Evolutionary conservation across 202 grass and related monocot genomes (phyloP), one percentile per base, ranked within the genome.

Genomic region (Digitaria exilis): DNA sequence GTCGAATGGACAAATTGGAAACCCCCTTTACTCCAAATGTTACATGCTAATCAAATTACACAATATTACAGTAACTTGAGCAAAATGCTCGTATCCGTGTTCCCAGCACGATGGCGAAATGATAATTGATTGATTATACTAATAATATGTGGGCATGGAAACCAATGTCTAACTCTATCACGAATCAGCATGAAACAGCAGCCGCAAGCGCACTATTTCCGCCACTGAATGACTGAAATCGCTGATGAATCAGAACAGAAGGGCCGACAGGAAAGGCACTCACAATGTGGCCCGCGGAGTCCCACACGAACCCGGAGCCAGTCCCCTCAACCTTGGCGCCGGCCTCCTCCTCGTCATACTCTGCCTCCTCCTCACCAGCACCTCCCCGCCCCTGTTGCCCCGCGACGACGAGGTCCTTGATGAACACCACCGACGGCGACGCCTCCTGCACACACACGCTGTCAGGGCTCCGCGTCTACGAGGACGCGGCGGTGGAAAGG

Each of bases 371-470:
- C 48, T 6, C 60, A 14, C 24, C 13, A 2, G 4, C 16, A 9
- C 28, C 46, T 29, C 49, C 45, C 22, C 62, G 64, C 2, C 50
- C 44, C 39, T 85, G 77, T 29, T 7, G 0, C 26, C 41, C 55
- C 41, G 75, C 7, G 11, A 70, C 8, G 73, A 87, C 50, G n/a
- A 93, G 81, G 79, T 91, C 89, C 77, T 97, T 93, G 81, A 97
- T 97, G 84, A 97, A 97, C 77, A 93, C 94, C 75, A 97, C 94
- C 68, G 94, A 97, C 61, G 91, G 91, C 73, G 91, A 91, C 55
- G 91, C 79, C 71, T 90, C 94, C 91, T 96, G 72, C 67, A 51
- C 7, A 55, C 17, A 77, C 10, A 48, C 58, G 35, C n/a, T n/a
- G 19, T 44, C 17, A 50, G 65, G 31, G 21, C 12, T 32, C 42